A percentile compares a stretch with the other conserved stretches of the same genome.
Evolutionary conservation across 1,284 basidiomycete genomes (phyloP).

Genomic region (Fomes fomentarius): DNA sequence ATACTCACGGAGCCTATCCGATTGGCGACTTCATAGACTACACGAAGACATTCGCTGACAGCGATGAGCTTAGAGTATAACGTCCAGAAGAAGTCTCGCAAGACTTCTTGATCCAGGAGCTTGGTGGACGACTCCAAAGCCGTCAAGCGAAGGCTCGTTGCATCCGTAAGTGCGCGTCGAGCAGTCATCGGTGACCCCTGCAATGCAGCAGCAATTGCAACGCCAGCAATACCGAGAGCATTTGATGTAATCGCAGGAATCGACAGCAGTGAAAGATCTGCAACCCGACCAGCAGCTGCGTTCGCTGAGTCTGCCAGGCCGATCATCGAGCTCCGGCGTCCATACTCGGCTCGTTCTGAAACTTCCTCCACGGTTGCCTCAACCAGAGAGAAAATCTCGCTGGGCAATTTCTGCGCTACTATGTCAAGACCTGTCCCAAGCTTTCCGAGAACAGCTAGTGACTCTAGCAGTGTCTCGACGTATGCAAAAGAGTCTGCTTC

Average conservation of each 20-base stretch:
- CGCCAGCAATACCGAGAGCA: constrained; percentile 28
- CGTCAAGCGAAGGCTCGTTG: constrained; percentile 67
- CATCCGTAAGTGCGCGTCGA: constrained; percentile 37
- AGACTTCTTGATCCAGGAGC: constrained; percentile 80
- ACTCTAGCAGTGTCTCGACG: constrained; percentile 93
- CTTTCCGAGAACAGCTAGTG: constrained; percentile 89
- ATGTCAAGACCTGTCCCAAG: constrained; percentile 86
- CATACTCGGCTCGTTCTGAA: constrained; percentile 82
- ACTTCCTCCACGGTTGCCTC: constrained; percentile 92
- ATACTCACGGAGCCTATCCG: constrained; percentile 82
- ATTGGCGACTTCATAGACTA: constrained; percentile 90
- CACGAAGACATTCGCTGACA: constrained; percentile 90
- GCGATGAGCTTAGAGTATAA: constrained; percentile 96
- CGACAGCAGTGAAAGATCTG: constrained; percentile 52
- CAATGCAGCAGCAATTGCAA: constrained; percentile 25
- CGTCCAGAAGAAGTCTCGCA: constrained; percentile 97
- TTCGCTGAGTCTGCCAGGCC: constrained; percentile 16
- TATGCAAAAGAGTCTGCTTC: constrained; percentile 95
- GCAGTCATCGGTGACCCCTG: constrained; percentile 10
- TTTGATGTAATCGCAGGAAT: constrained; percentile 18
- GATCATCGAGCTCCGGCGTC: constrained; percentile 56
- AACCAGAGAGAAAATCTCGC: constrained; percentile 86
- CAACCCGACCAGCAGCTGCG: constrained; percentile 16
- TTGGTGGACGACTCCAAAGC: constrained; percentile 79
- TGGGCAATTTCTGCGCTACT: constrained; percentile 81